Percentiles rank a stretch among this genome's conserved stretches.
These are phyloP conservation scores for Moesziomyces sp. DNA, from an alignment of 1,284 basidiomycete species.

Conservation along the genomic window DNA sequence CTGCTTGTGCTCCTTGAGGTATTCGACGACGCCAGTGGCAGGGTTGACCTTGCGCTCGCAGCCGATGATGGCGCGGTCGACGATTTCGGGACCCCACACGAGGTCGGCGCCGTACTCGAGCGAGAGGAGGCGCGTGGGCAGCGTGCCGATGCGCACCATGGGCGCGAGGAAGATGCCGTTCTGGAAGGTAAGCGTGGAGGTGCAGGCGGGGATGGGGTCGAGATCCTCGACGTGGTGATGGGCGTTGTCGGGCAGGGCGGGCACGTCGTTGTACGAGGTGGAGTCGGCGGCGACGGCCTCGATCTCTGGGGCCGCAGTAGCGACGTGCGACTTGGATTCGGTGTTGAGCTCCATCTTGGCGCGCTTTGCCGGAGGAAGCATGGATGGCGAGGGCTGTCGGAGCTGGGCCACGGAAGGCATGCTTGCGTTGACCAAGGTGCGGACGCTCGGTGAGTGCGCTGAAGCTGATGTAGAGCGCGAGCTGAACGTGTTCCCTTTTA, in stretches of 20 bases:
- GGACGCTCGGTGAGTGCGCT: neutral
- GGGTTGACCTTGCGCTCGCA: conserved; percentile 84
- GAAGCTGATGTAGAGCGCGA: neutral
- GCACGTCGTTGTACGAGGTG: conserved; percentile 26
- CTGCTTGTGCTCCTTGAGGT: conserved; percentile 76
- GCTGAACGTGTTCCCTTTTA: neutral
- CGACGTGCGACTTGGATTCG: no score
- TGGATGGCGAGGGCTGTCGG: conserved; percentile 20
- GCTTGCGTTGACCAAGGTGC: conserved; percentile 10
- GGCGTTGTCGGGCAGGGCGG: conserved; percentile 7
- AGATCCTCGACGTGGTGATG: conserved; percentile 30
- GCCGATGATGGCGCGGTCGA: conserved; percentile 95
- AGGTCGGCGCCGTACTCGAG: conserved; percentile 92
- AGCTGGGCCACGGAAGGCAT: conserved; percentile 51
- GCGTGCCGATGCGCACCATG: conserved; percentile 65
- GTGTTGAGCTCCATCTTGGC: conserved; percentile 25
- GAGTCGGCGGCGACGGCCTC: conserved; percentile 41
- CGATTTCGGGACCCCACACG: conserved; percentile 96
- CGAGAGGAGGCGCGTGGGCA: conserved; percentile 84
- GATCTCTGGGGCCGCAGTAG: conserved; percentile 11
- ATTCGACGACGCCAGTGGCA: conserved; percentile 89
- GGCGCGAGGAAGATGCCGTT: conserved; percentile 65
- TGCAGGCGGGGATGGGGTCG: conserved; percentile 35
- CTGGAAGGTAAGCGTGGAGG: conserved; percentile 29
- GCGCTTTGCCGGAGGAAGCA: conserved; percentile 45